These are phyloP conservation scores for Saccharomyces eubayanus DNA, from an alignment of 805 yeast species.

Conservation along the genomic window DNA sequence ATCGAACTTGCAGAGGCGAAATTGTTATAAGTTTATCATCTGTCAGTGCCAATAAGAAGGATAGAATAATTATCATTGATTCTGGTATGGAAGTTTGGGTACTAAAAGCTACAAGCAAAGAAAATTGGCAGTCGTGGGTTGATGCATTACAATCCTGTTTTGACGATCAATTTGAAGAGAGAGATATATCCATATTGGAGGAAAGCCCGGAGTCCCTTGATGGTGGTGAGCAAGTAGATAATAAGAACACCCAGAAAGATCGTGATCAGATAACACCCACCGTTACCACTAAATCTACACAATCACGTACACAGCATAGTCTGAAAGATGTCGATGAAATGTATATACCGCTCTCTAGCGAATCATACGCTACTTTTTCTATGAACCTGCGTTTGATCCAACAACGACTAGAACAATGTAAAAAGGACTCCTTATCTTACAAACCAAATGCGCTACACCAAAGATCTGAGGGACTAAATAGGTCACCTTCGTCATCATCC, in stretches of 20 bases:
- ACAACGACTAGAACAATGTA: conserved; percentile 25
- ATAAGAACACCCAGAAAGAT: neutral
- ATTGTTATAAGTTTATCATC: conserved; percentile 80
- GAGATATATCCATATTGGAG: neutral
- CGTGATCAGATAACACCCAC: neutral
- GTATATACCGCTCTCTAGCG: conserved; percentile 15
- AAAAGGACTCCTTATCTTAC: conserved; percentile 21
- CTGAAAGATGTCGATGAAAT: neutral
- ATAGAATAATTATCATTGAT: conserved; percentile 68
- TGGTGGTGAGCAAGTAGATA: neutral
- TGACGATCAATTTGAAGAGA: conserved; percentile 10
- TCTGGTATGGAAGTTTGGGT: conserved; percentile 95
- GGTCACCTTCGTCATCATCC: conserved; percentile 15
- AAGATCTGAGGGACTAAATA: neutral
- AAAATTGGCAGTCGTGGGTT: conserved; percentile 76
- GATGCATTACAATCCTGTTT: conserved; percentile 53
- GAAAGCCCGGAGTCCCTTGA: neutral
- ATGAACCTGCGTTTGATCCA: conserved; percentile 17
- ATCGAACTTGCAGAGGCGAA: conserved; percentile 71
- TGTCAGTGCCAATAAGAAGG: conserved; percentile 66
- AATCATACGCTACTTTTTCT: conserved; percentile 14
- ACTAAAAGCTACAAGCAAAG: conserved; percentile 54
- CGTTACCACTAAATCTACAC: neutral
- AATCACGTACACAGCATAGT: neutral
- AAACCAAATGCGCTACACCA: conserved; percentile 1